Percentiles rank a stretch among this genome's conserved stretches.
Conservation (phyloP, 2,329 filamentous ascomycete genomes). For the Diaporthe amygdali region DNA sequence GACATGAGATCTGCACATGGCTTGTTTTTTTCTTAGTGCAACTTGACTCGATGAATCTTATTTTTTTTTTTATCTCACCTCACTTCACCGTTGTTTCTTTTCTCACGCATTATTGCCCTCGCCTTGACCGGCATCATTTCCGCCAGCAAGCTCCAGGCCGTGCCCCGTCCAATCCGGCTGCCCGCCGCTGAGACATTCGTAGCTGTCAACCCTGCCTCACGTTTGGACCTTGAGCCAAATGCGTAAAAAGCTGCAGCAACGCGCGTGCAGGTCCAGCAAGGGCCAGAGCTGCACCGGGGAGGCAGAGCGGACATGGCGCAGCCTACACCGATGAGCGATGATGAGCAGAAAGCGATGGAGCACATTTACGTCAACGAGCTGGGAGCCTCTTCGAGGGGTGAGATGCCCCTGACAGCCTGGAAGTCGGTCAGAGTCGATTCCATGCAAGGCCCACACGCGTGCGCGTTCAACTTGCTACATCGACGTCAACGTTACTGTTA, state of each 20-base stretch:
- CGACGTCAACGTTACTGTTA: slow-evolving; percentile 1
- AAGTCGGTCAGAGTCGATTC: not conserved
- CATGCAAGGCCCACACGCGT: not conserved
- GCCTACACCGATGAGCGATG: not conserved
- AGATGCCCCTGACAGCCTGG: not conserved
- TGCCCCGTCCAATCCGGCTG: slow-evolving; percentile 13
- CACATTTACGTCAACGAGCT: slow-evolving; percentile 1
- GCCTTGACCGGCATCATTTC: slow-evolving; percentile 10
- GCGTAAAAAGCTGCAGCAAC: slow-evolving; percentile 10
- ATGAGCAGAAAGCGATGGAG: not conserved
- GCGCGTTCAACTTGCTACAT: slow-evolving; percentile 12
- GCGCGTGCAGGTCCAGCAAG: not conserved
- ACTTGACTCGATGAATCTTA: not conserved
- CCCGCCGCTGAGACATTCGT: slow-evolving; percentile 13
- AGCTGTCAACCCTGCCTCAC: slow-evolving; percentile 13
- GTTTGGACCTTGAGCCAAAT: not conserved
- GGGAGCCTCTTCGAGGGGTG: not conserved
- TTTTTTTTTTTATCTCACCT: slow-evolving; percentile 3
- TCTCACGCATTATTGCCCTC: slow-evolving; percentile 11
- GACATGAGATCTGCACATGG: slow-evolving; percentile 7
- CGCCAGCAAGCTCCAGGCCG: slow-evolving; percentile 6
- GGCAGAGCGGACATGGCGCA: not conserved
- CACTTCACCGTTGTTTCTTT: not conserved
- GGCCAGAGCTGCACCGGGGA: not conserved
- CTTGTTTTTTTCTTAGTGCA: not conserved